Evolutionary conservation across 176 grass and related monocot species (phyloP).

Genomic region (Otatea glauca): DNA sequence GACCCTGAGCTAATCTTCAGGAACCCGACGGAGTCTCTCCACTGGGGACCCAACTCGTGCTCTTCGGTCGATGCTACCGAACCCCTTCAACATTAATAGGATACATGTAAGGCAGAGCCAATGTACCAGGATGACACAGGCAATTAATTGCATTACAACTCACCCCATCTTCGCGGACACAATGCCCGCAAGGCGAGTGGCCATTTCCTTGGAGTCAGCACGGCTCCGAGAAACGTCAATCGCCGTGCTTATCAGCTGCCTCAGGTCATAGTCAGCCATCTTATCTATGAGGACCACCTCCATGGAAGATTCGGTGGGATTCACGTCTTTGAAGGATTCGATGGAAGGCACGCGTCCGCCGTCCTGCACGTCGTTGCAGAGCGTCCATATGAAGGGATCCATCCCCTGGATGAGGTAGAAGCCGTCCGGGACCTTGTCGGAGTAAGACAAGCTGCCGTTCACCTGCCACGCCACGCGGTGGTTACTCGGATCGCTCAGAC

Average conservation of each 20-base stretch:
- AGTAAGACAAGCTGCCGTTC: slow-evolving; percentile 76
- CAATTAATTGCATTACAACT: slow-evolving; percentile 26
- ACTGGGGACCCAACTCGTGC: slow-evolving; percentile 51
- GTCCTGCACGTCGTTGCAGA: slow-evolving; percentile 70
- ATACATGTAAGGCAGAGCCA: slow-evolving; percentile 26
- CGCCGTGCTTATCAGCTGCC: slow-evolving; percentile 52
- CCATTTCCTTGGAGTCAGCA: slow-evolving; percentile 54
- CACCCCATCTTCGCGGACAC: slow-evolving; percentile 81
- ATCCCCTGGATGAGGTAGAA: slow-evolving; percentile 88
- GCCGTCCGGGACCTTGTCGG: slow-evolving; percentile 73
- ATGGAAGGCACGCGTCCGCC: slow-evolving; percentile 65
- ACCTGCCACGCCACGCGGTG: slow-evolving; percentile 49
- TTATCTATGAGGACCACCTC: slow-evolving; percentile 66
- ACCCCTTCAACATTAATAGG: slow-evolving; percentile 62
- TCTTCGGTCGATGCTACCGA: slow-evolving; percentile 57
- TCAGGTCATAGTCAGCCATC: slow-evolving; percentile 61
- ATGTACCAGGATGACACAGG: background rate
- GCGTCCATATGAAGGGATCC: slow-evolving; percentile 83
- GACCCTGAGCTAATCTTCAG: slow-evolving; percentile 67
- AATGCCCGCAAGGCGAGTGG: slow-evolving; percentile 58
- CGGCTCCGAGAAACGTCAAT: slow-evolving; percentile 54
- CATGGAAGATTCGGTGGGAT: slow-evolving; percentile 57
- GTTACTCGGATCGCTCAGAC: slow-evolving; percentile 1
- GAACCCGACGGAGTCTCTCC: slow-evolving; percentile 58
- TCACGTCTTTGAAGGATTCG: slow-evolving; percentile 60